Evolutionary conservation across 176 grass and related monocot genomes (phyloP).

Genomic region (Panicum miliaceum): DNA sequence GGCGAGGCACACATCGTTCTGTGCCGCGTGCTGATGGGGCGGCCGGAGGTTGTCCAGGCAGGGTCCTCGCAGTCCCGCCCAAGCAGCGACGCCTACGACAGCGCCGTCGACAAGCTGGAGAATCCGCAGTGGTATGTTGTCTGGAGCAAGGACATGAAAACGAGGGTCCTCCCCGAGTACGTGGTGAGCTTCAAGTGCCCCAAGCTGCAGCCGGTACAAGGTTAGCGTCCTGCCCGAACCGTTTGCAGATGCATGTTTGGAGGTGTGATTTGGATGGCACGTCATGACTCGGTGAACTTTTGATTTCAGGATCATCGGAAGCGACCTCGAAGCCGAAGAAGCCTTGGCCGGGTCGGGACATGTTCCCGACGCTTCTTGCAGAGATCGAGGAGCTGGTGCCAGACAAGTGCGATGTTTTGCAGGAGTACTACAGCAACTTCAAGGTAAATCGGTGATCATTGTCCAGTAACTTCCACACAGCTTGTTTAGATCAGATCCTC

Average conservation of each 20-base stretch:
- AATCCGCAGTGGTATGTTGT: slow-evolving; percentile 81
- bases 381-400: slow-evolving; percentile 59
- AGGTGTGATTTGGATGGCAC: neutral
- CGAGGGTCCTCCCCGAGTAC: slow-evolving; percentile 76
- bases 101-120: slow-evolving; percentile 63
- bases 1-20: slow-evolving; percentile 78
- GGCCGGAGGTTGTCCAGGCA: slow-evolving; percentile 53
- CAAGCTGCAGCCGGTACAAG: slow-evolving; percentile 21
- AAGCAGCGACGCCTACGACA: slow-evolving; percentile 66
- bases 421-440: slow-evolving; percentile 51
- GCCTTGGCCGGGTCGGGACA: slow-evolving; percentile 37
- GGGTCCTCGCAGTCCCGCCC: slow-evolving; percentile 63
- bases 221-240: slow-evolving; percentile 17
- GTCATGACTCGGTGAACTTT: neutral
- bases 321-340: slow-evolving; percentile 39
- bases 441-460: slow-evolving; percentile 54
- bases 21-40: slow-evolving; percentile 80
- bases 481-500: neutral
- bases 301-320: slow-evolving; percentile 47
- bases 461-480: neutral
- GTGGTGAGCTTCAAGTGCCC: slow-evolving; percentile 79
- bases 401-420: slow-evolving; percentile 38
- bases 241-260: neutral
- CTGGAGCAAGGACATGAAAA: slow-evolving; percentile 83
- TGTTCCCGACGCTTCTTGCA: slow-evolving; percentile 63